A percentile compares a stretch with the other conserved stretches of the same genome.
These are phyloP conservation scores for Ophiocordyceps unilateralis DNA, from an alignment of 2,329 filamentous ascomycete species.

Conservation along the genomic window DNA sequence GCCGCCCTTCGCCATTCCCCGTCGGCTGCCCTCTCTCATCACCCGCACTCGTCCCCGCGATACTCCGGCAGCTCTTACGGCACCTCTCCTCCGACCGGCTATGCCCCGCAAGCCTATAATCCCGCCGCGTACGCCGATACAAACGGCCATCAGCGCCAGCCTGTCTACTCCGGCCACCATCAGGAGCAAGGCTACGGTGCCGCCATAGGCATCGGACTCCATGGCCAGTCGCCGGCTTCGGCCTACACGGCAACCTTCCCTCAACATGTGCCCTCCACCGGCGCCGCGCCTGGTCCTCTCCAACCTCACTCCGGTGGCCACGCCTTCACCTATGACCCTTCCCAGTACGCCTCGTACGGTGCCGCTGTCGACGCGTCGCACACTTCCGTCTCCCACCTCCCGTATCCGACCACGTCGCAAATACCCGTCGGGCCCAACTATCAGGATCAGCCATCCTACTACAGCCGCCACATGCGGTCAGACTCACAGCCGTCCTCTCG, in stretches of 20 bases:
- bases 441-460: conserved; percentile 28
- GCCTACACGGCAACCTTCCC: conserved; percentile 10
- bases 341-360: conserved; percentile 13
- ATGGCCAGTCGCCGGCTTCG: conserved; percentile 20
- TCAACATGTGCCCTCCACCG: conserved; percentile 10
- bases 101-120: conserved; percentile 38
- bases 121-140: conserved; percentile 39
- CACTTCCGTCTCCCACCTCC: conserved; percentile 19
- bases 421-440: conserved; percentile 37
- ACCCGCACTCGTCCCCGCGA: conserved; percentile 22
- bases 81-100: conserved; percentile 23
- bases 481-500: conserved; percentile 31
- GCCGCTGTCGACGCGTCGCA: conserved; percentile 12
- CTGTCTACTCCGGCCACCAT: conserved; percentile 30
- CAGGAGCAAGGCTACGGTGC: conserved; percentile 25
- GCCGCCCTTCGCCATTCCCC: conserved; percentile 24
- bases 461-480: conserved; percentile 26
- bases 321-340: conserved; percentile 19
- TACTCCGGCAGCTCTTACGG: conserved; percentile 15
- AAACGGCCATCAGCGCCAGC: conserved; percentile 29
- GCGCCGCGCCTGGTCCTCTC: conserved; percentile 8
- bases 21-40: conserved; percentile 33
- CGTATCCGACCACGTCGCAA: conserved; percentile 33
- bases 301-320: conserved; percentile 10
- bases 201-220: conserved; percentile 16